Evolutionary conservation across 345 rosid species (phyloP), one percentile per base, ranked within the genome.

Genomic region (Psidium friedrichsthalianum): DNA sequence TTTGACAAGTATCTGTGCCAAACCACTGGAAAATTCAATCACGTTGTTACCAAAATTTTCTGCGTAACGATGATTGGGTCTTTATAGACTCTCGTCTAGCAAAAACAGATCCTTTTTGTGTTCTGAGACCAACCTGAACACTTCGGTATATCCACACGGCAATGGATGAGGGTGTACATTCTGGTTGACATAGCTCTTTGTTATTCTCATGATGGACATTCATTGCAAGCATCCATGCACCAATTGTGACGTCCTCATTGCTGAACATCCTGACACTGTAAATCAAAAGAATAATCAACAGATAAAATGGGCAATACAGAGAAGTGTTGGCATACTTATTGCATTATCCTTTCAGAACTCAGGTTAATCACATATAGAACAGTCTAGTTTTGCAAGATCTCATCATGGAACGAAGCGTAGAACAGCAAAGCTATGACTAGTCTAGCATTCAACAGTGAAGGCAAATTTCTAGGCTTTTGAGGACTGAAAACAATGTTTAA

Each of bases 171-270:
- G 93, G 88, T 3, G 95, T 90, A 90, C 99, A 96, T 40, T 92
- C 95, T 85, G 94, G 89, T 89, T 86, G 88, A 90, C 98, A 95
- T 36, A 95, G 92, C 82, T 90, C 93, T 76, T 89, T 88, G 83
- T 90, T 90, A 86, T 96, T 89, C 93, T 96, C 99, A 29, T 96
- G 99, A 82, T 93, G 88, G 83, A 96, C 99, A 89, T 96, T 95
- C 98, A 96, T 95, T 88, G 98, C 96, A 83, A 96, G 94, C 98
- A 96, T 96, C 99, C 98, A 96, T 83, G 99, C 92, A 88, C 99
- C 98, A 51, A 96, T 95, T 27, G 98, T 96, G 58, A 95, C 98
- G 86, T 95, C 99, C 89, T 96, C 99, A 58, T 96, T 95, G 91
- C 98, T 96, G 88, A 95, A 96, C 99, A 96, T 95, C 90, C 99